Evolutionary conservation across 2,329 filamentous ascomycete species (phyloP), one percentile per base, ranked within the genome.

Genomic region (Aspergillus melleus): DNA sequence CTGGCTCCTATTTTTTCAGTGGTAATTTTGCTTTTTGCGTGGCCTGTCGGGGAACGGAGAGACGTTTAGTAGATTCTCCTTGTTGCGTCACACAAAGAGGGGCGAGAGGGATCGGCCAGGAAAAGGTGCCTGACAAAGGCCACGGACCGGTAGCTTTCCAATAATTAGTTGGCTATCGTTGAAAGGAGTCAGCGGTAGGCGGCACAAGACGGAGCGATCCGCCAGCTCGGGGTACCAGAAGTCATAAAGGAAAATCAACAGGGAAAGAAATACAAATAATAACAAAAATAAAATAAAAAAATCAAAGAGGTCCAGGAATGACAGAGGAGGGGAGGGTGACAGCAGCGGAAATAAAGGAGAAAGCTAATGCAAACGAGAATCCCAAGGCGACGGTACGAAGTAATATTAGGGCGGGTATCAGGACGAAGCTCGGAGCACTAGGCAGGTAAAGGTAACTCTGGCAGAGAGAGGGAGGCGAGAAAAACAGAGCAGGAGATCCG

Each of bases 311-410:
- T 6, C 20, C 30, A 24, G 30, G 22, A 46, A 19, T 51, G 42
- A 52, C 50, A 39, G 56, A 50, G 49, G 49, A 60, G 42, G 54
- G 39, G 51, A 53, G 52, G 52, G 36, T 52, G 22, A 6, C 19
- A 42, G 47, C 36, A n/a, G 54, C 44, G 44, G 44, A 47, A 47
- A 47, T 47, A 47, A 22, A 52, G 50, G 42, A 58, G 24, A 50
- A 36, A 57, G 52, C 57, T 59, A 59, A 57, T 57, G 52, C 52
- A 52, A 57, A 62, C 26, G 42, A 46, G 57, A 54, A 58, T 42
- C 53, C 62, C 61, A 63, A 36, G 54, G 53, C 53, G 58, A 57
- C 61, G 63, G 63, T 59, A 61, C 44, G 63, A 58, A 59, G 32
- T 49, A 60, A 50, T 52, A 61, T 51, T 55, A 51, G 61, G 29